Evolutionary conservation across 169 alveolate species (phyloP).

Genomic region (Plasmodium yoelii): DNA sequence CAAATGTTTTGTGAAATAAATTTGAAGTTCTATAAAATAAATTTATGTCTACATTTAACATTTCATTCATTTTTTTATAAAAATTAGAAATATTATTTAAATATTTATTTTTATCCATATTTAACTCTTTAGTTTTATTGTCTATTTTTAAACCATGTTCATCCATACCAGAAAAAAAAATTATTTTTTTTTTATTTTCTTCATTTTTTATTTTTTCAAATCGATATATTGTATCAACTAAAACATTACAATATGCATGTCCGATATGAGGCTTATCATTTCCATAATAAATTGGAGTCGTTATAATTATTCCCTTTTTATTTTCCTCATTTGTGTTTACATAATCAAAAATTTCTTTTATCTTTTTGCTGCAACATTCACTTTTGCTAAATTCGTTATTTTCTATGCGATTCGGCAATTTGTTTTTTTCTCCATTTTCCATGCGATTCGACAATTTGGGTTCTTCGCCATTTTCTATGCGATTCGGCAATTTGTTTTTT

Average conservation of each 20-base stretch:
- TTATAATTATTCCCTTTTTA: slow-evolving; percentile 25
- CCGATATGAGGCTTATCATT: slow-evolving; percentile 86
- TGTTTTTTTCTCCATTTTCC: not conserved
- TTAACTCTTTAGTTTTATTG: slow-evolving; percentile 76
- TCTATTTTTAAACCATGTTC: slow-evolving; percentile 92
- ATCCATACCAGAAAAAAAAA: slow-evolving; percentile 89
- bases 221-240: slow-evolving; percentile 79
- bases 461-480: not conserved
- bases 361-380: not conserved
- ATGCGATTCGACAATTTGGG: not conserved
- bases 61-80: slow-evolving; percentile 76
- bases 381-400: not conserved
- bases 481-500: not conserved
- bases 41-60: slow-evolving; percentile 81
- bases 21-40: slow-evolving; percentile 86
- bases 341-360: too few species aligned
- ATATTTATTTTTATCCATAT: slow-evolving; percentile 73
- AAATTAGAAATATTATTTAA: slow-evolving; percentile 79
- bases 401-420: not conserved
- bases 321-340: not conserved
- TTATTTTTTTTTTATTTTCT: slow-evolving; percentile 28
- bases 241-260: slow-evolving; percentile 84
- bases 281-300: slow-evolving; percentile 80
- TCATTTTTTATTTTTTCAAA: slow-evolving; percentile 35
- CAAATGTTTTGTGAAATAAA: slow-evolving; percentile 79